Conservation (phyloP, 345 rosid species). For the Ceriops decandra region DNA sequence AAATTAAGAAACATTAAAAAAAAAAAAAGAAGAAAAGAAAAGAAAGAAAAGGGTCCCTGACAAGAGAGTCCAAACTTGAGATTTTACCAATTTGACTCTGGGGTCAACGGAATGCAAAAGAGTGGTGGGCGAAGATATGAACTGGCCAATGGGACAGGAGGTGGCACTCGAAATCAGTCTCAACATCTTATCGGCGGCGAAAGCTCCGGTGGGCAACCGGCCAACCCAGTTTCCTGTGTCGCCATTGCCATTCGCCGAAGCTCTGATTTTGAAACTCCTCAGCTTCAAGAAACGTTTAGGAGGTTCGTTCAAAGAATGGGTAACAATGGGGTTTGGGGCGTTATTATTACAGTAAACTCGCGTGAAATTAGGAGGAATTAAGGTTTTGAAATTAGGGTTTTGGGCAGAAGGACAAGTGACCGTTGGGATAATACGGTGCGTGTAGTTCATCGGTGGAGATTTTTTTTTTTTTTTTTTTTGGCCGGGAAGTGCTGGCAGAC, state of each 20-base stretch:
- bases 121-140: slow-evolving; percentile 74
- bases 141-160: slow-evolving; percentile 85
- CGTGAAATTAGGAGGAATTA: slow-evolving; percentile 4
- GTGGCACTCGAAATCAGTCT: slow-evolving; percentile 68
- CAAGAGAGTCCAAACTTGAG: neutral
- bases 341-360: neutral
- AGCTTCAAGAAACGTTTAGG: slow-evolving; percentile 16
- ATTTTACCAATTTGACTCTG: slow-evolving; percentile 69
- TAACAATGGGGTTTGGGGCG: slow-evolving; percentile 18
- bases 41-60: neutral
- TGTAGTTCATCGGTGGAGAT: slow-evolving; percentile 38
- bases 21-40: neutral
- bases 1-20: neutral
- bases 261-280: slow-evolving; percentile 30
- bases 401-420: slow-evolving; percentile 18
- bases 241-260: slow-evolving; percentile 31
- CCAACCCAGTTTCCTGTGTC: slow-evolving; percentile 47
- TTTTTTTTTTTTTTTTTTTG: too few relatives aligned
- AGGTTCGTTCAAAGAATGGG: neutral
- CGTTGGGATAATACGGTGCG: slow-evolving; percentile 26
- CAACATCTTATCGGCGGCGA: slow-evolving; percentile 72
- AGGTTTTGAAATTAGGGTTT: slow-evolving; percentile 28
- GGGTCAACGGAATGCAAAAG: slow-evolving; percentile 85
- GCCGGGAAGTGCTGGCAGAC: too few relatives aligned
- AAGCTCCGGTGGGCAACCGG: slow-evolving; percentile 52